phyloP scores from a whole-genome alignment of 2,329 filamentous ascomycete genomes.

The Hypocreales sp. region DNA sequence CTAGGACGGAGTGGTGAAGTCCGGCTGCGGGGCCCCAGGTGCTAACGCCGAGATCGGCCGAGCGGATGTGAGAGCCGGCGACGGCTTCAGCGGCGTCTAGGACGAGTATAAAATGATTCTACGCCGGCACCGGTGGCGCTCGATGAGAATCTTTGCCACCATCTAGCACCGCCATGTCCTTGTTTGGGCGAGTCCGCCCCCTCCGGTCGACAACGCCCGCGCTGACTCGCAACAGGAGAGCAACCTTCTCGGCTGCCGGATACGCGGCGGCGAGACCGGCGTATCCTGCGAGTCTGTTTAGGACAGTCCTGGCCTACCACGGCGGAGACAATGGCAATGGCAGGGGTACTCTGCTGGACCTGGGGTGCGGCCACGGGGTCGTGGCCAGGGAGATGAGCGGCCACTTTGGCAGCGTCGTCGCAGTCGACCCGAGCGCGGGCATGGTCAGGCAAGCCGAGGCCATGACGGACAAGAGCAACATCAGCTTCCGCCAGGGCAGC shows the following conservation, averaged over 20 bases:
- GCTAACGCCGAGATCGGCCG: no score
- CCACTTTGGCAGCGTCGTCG: conserved; percentile 34
- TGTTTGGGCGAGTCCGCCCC: conserved; percentile 26
- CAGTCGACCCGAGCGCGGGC: conserved; percentile 38
- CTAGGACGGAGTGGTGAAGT: no score
- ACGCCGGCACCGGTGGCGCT: no score
- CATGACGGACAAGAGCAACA: conserved; percentile 23
- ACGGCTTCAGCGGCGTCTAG: no score
- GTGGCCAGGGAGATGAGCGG: conserved; percentile 36
- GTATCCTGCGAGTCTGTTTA: conserved; percentile 40
- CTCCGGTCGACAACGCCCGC: neutral
- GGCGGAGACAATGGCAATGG: conserved; percentile 13
- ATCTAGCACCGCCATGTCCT: conserved; percentile 30
- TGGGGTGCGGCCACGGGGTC: conserved; percentile 49
- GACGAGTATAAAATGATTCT: no score
- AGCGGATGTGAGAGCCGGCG: no score
- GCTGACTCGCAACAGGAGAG: conserved; percentile 23
- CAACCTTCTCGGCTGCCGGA: conserved; percentile 36
- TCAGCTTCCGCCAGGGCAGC: conserved; percentile 30
- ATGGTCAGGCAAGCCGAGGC: conserved; percentile 38
- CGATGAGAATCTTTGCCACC: no score
- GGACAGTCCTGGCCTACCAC: conserved; percentile 38
- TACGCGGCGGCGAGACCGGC: conserved; percentile 46
- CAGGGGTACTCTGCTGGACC: conserved; percentile 27
- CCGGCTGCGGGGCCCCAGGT: no score